Evolutionary conservation across 768 basidiomycete species (phyloP).

Genomic region (Mycena belliarum): DNA sequence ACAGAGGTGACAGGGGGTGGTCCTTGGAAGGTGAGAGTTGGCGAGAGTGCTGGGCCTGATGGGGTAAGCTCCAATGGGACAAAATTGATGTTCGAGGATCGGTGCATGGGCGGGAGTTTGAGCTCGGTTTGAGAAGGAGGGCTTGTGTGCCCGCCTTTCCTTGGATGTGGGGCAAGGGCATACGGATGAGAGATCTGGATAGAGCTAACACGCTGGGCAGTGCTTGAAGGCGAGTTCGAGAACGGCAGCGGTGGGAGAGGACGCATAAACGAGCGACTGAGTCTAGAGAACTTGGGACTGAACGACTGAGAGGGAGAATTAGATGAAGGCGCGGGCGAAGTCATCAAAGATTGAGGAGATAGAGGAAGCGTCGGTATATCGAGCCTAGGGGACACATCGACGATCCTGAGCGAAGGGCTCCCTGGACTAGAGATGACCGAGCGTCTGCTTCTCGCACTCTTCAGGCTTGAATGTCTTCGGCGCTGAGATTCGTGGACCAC

Average conservation of each 20-base stretch:
- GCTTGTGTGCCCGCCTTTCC: constrained; percentile 14
- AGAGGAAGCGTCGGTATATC: constrained; percentile 22
- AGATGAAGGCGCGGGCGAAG: constrained; percentile 1
- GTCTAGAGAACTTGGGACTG: constrained; percentile 12
- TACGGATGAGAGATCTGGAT: constrained; percentile 33
- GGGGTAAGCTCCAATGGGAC: constrained; percentile 4
- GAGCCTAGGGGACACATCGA: constrained; percentile 16
- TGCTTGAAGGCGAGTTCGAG: constrained; percentile 4
- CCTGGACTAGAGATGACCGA: constrained; percentile 20
- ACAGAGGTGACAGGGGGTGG: constrained; percentile 8
- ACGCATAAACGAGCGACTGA: constrained; percentile 18
- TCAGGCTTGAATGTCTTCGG: constrained; percentile 29
- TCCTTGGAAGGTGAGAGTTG: constrained; percentile 10
- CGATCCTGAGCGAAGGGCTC: constrained; percentile 27
- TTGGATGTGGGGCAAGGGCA: constrained; percentile 24
- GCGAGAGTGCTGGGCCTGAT: constrained; percentile 1
- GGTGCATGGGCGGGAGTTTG: neutral
- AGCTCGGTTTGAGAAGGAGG: constrained; percentile 3
- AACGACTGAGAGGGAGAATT: constrained; percentile 4
- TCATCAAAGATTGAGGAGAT: constrained; percentile 12
- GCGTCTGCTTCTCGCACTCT: constrained; percentile 23
- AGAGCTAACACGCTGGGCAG: constrained; percentile 10
- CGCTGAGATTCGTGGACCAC: constrained; percentile 16
- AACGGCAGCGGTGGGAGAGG: constrained; percentile 17
- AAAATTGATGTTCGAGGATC: neutral